Evolutionary conservation across 305 asterid species (phyloP).

Genomic region (Andrographis paniculata): DNA sequence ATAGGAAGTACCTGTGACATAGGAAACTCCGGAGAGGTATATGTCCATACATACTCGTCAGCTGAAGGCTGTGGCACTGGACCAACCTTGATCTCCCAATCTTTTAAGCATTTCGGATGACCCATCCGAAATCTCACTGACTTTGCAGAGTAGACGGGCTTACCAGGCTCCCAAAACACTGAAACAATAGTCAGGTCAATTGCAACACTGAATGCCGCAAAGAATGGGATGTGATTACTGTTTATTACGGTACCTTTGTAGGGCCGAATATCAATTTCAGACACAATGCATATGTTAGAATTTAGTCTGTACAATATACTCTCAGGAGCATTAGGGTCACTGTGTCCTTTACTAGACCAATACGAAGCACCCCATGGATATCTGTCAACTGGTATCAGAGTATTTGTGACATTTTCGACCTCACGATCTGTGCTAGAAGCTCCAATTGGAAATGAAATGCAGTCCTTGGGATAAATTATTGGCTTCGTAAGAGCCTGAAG

Average conservation of each 20-base stretch:
- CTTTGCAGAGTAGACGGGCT: slow-evolving; percentile 52
- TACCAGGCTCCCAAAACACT: slow-evolving; percentile 39
- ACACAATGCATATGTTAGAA: slow-evolving; percentile 33
- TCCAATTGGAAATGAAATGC: slow-evolving; percentile 36
- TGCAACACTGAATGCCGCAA: neutral
- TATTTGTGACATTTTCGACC: slow-evolving; percentile 33
- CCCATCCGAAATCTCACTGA: slow-evolving; percentile 52
- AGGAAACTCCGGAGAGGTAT: slow-evolving; percentile 43
- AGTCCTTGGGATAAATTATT: slow-evolving; percentile 18
- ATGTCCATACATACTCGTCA: slow-evolving; percentile 53
- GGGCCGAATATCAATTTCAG: slow-evolving; percentile 43
- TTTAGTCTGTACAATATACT: slow-evolving; percentile 34
- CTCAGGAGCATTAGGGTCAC: slow-evolving; percentile 46
- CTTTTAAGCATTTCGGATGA: slow-evolving; percentile 29
- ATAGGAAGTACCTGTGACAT: slow-evolving; percentile 42
- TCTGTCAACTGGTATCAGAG: slow-evolving; percentile 34
- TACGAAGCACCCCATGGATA: slow-evolving; percentile 25
- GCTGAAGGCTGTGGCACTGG: too few species aligned
- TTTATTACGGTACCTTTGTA: slow-evolving; percentile 47
- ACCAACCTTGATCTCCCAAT: slow-evolving; percentile 19
- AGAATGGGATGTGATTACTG: neutral
- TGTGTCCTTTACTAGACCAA: slow-evolving; percentile 70
- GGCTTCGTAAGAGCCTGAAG: slow-evolving; percentile 27
- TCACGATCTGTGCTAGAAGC: slow-evolving; percentile 57
- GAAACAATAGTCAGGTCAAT: neutral